These are phyloP conservation scores for Dothiorella sarmentorum DNA, from an alignment of 2,329 filamentous ascomycete genomes.

Conservation along the genomic window DNA sequence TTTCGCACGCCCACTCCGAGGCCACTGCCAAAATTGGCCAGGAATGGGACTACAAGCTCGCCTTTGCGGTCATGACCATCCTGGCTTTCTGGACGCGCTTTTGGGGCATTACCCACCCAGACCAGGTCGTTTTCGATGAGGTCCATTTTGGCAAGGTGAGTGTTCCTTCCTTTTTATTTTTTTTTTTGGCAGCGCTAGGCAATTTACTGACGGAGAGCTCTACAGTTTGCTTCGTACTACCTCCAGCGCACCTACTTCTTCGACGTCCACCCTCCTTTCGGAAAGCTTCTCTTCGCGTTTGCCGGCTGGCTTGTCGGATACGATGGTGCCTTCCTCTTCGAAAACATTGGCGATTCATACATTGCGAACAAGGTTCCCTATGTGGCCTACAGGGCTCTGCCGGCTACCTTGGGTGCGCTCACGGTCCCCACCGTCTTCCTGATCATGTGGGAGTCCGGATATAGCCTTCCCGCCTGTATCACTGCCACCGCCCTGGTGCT, in stretches of 20 bases:
- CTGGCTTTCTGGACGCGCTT: conserved; percentile 90
- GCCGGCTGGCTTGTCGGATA: conserved; percentile 98
- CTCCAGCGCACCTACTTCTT: conserved; percentile 98
- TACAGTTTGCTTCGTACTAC: conserved; percentile 64
- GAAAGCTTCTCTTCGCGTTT: conserved; percentile 94
- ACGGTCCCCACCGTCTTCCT: conserved; percentile 92
- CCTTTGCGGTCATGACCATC: conserved; percentile 70
- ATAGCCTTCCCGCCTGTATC: conserved; percentile 88
- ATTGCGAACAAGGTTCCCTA: conserved; percentile 96
- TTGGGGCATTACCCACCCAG: conserved; percentile 91
- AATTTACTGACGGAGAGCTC: conserved; percentile 8
- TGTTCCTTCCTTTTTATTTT: too few species aligned
- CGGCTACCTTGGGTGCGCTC: conserved; percentile 83
- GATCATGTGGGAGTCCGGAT: conserved; percentile 99
- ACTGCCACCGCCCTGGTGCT: conserved; percentile 82
- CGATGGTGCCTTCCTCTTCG: conserved; percentile 95
- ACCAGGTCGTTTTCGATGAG: conserved; percentile 98
- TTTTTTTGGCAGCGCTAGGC: not conserved
- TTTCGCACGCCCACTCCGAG: conserved; percentile 33
- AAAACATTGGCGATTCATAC: conserved; percentile 99
- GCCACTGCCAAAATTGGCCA: conserved; percentile 41
- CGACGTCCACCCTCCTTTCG: conserved; percentile 97
- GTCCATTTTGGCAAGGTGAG: conserved; percentile 98
- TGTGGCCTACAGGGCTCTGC: conserved; percentile 90
- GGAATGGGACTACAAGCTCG: conserved; percentile 84